A percentile compares a stretch with the other conserved stretches of the same genome.
These are phyloP conservation scores for Hemileccinum rubropunctum DNA, from an alignment of 768 basidiomycete genomes.

Conservation along the genomic window DNA sequence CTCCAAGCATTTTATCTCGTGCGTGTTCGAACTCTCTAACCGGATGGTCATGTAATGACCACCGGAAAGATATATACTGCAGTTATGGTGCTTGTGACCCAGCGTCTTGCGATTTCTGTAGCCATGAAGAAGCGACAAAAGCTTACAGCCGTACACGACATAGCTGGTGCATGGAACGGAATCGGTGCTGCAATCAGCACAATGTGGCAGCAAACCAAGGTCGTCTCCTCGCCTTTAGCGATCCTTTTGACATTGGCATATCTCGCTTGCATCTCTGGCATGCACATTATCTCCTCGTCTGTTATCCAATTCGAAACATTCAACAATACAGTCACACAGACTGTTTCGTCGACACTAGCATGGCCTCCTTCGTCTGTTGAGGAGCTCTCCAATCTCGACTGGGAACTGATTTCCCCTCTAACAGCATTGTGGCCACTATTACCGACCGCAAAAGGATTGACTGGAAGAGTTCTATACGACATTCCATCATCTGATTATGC, in stretches of 20 bases:
- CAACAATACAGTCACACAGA: not conserved
- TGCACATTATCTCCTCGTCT: constrained; percentile 24
- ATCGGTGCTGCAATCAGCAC: no score
- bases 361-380: not conserved
- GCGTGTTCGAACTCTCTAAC: not conserved
- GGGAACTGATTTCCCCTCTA: not conserved
- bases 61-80: constrained; percentile 15
- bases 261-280: constrained; percentile 12
- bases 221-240: no score
- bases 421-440: no score
- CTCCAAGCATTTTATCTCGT: constrained; percentile 8
- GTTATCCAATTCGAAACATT: constrained; percentile 19
- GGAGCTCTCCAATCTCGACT: not conserved
- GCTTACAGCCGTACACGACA: no score
- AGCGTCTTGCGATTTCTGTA: constrained; percentile 11
- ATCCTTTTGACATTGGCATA: no score
- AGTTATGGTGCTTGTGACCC: constrained; percentile 13
- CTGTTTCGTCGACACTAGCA: not conserved
- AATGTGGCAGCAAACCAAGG: no score
- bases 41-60: not conserved
- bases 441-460: no score
- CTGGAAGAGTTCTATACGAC: no score
- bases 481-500: no score
- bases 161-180: no score
- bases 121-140: constrained; percentile 7